Evolutionary conservation across 495 filamentous ascomycete species (phyloP), one percentile per base, ranked within the genome.

Genomic region (Cairneyella variabilis): DNA sequence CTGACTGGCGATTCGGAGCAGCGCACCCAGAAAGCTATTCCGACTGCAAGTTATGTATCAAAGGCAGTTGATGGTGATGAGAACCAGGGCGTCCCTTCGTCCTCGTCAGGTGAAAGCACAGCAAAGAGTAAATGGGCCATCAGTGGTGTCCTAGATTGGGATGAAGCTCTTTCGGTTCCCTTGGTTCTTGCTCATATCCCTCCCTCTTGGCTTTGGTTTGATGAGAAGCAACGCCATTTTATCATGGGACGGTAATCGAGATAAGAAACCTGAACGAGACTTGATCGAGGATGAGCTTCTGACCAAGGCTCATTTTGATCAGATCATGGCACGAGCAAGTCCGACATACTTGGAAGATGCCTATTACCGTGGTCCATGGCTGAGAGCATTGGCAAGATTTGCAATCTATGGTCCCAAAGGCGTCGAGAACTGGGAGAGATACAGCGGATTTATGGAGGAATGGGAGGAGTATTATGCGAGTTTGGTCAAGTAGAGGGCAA

Each of bases 241-340:
- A 17, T 1, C 20, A n/a, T 51, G 36, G 36, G 16, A 3, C 4
- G 54, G 54, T 8, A 40, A 56, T 45, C 12, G 2, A 11, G 55
- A 58, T 28, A 25, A 9, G 1, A 2, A 5, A 7, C 48, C 55
- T 20, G 10, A 17, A 0, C 1, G 40, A 43, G 23, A 20, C 3
- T 17, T 58, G 2, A 58, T 41, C 6, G 3, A 23, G 1, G 55
- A 58, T 20, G 48, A 53, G 16, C 40, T 41, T 40, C 22, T 48
- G 1, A 58, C 53, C 44, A 53, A 58, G 22, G 41, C 21, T 11
- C 49, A 54, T 27, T 58, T 58, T 27, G 37, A 58, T 42, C 42
- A 58, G 25, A 54, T 45, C 27, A 58, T 58, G 49, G 22, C 20
- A 20, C 11, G 18, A 48, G 21, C 7, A 3, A 27, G 14, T 42